A percentile compares a stretch with the other conserved stretches of the same genome.
phyloP scores from a whole-genome alignment of 257 asterid genomes.

The Primulina huaijiensis region DNA sequence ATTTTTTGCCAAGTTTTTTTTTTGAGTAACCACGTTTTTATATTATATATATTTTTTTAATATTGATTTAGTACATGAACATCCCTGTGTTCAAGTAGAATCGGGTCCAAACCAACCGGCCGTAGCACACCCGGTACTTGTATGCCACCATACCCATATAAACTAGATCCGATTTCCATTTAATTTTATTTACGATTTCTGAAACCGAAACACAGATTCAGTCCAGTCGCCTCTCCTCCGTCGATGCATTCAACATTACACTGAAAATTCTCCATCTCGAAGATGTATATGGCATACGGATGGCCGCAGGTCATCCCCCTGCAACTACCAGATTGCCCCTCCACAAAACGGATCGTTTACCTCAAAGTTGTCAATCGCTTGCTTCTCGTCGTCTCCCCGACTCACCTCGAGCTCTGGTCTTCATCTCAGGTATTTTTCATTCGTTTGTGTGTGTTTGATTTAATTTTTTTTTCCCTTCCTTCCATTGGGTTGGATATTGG shows the following conservation, averaged over 20 bases:
- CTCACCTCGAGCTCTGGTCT: constrained; percentile 95
- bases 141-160: too few relatives aligned
- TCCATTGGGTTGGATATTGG: neutral
- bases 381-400: constrained; percentile 77
- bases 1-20: too few relatives aligned
- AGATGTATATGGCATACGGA: constrained; percentile 99
- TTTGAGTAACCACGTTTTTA: too few relatives aligned
- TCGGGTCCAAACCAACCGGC: too few relatives aligned
- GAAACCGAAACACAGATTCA: neutral
- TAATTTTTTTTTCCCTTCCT: neutral
- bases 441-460: constrained; percentile 9
- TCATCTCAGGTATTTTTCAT: constrained; percentile 63
- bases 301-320: constrained; percentile 99
- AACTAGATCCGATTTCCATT: too few relatives aligned
- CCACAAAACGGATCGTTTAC: constrained; percentile 69
- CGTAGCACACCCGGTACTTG: too few relatives aligned
- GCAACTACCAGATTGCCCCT: constrained; percentile 53
- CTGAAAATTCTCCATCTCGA: constrained; percentile 28
- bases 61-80: too few relatives aligned
- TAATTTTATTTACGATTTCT: too few relatives aligned
- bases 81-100: too few relatives aligned
- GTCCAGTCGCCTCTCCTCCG: constrained; percentile 9
- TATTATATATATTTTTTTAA: too few relatives aligned
- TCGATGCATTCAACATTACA: constrained; percentile 23
- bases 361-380: constrained; percentile 74